These are phyloP conservation scores for Puccinia novopanici DNA, from an alignment of 1,284 basidiomycete species.

Conservation along the genomic window DNA sequence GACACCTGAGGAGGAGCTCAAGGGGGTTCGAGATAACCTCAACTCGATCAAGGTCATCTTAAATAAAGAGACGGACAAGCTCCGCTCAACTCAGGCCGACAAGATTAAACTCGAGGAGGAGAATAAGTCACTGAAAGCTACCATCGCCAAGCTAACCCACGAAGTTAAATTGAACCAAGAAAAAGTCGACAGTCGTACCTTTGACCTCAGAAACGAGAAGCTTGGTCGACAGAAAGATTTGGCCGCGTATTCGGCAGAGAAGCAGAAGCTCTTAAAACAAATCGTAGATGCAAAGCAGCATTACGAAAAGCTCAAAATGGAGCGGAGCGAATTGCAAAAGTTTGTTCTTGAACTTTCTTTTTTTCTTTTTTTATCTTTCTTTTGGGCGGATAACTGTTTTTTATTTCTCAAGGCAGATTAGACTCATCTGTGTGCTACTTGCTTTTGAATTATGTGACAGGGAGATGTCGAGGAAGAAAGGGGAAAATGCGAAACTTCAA, in stretches of 20 bases:
- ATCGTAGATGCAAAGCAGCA: background rate
- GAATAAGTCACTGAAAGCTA: background rate
- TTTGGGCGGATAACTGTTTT: background rate
- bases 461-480: background rate
- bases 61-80: conserved; percentile 12
- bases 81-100: conserved; percentile 6
- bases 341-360: background rate
- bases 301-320: background rate
- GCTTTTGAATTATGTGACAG: background rate
- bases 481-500: background rate
- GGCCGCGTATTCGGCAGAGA: background rate
- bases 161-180: background rate
- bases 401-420: background rate
- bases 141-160: background rate
- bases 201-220: conserved; percentile 10
- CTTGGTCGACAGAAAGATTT: conserved; percentile 8
- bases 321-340: background rate
- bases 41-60: conserved; percentile 13
- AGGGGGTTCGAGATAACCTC: conserved; percentile 8
- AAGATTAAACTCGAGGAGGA: background rate
- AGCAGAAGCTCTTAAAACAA: background rate
- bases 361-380: background rate
- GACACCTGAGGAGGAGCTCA: conserved; percentile 5
- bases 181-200: background rate
- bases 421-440: background rate